Evolutionary conservation across 495 filamentous ascomycete species (phyloP).

Genomic region (Cairneyella variabilis): DNA sequence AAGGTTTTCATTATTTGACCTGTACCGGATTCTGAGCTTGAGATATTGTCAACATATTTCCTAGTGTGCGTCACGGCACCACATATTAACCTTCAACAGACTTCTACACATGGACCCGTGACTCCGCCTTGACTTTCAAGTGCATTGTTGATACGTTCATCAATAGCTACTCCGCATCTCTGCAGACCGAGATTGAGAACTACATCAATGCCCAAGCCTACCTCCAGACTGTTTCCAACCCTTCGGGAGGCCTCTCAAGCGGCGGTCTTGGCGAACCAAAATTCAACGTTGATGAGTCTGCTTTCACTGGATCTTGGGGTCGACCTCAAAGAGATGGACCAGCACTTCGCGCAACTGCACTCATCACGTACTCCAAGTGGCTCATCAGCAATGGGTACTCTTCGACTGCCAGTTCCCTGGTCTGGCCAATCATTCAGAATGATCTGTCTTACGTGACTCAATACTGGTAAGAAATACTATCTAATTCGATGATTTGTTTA

Average conservation of each 20-base stretch:
- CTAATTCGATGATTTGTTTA: not conserved
- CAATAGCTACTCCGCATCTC: constrained; percentile 31
- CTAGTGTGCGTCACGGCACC: no score
- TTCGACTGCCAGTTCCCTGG: constrained; percentile 30
- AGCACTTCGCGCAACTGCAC: constrained; percentile 43
- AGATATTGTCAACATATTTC: no score
- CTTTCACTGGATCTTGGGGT: constrained; percentile 56
- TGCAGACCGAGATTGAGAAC: constrained; percentile 44
- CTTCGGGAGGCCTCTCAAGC: constrained; percentile 46
- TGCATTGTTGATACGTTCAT: constrained; percentile 48
- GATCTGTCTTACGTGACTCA: constrained; percentile 59
- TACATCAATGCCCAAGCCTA: constrained; percentile 51
- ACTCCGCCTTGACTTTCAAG: constrained; percentile 54
- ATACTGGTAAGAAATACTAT: constrained; percentile 51
- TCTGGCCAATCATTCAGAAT: constrained; percentile 54
- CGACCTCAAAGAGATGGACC: constrained; percentile 62
- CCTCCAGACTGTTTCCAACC: constrained; percentile 52
- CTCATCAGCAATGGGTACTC: constrained; percentile 29
- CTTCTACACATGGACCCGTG: constrained; percentile 61
- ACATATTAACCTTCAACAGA: constrained; percentile 40
- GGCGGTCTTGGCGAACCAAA: constrained; percentile 61
- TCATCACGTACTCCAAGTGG: constrained; percentile 40
- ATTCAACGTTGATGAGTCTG: constrained; percentile 48
- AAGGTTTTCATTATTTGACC: no score
- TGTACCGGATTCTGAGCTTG: no score